Percentiles rank a stretch among this genome's conserved stretches.
Conservation (phyloP, 495 filamentous ascomycete genomes). For the Tuber magnatum region DNA sequence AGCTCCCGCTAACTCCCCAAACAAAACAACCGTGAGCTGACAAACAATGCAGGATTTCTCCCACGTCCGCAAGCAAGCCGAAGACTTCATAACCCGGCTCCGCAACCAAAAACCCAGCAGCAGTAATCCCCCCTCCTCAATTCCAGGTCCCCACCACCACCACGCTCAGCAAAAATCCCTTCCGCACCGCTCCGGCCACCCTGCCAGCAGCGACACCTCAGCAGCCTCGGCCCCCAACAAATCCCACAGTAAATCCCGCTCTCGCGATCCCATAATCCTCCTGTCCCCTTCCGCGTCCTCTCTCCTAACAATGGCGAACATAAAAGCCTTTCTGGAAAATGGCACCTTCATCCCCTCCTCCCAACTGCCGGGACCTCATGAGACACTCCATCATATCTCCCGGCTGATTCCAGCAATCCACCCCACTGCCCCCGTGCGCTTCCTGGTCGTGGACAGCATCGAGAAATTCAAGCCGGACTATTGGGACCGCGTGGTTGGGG, state of each 20-base stretch:
- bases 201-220: constrained; percentile 41
- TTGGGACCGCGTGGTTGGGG: constrained; percentile 90
- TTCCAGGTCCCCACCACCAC: constrained; percentile 20
- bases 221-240: constrained; percentile 46
- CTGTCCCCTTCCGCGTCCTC: constrained; percentile 97
- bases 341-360: constrained; percentile 71
- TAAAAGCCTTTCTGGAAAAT: constrained; percentile 86
- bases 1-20: constrained; percentile 4
- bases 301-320: constrained; percentile 93
- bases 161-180: constrained; percentile 44
- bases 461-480: constrained; percentile 97
- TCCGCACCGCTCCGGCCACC: constrained; percentile 41
- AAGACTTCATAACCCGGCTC: constrained; percentile 65
- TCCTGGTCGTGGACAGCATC: constrained; percentile 86
- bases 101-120: constrained; percentile 44
- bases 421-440: constrained; percentile 66
- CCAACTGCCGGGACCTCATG: constrained; percentile 41
- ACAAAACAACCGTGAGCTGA: constrained; percentile 24
- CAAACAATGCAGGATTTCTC: constrained; percentile 70
- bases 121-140: constrained; percentile 41
- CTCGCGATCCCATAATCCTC: constrained; percentile 91
- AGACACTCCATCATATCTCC: constrained; percentile 74
- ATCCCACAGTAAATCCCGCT: constrained; percentile 37
- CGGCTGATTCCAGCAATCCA: constrained; percentile 71
- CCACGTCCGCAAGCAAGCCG: constrained; percentile 78